A percentile compares a stretch with the other conserved stretches of the same genome.
These are phyloP conservation scores for Echeveria elegans DNA, from an alignment of 164 flowering plant genomes.

Conservation along the genomic window DNA sequence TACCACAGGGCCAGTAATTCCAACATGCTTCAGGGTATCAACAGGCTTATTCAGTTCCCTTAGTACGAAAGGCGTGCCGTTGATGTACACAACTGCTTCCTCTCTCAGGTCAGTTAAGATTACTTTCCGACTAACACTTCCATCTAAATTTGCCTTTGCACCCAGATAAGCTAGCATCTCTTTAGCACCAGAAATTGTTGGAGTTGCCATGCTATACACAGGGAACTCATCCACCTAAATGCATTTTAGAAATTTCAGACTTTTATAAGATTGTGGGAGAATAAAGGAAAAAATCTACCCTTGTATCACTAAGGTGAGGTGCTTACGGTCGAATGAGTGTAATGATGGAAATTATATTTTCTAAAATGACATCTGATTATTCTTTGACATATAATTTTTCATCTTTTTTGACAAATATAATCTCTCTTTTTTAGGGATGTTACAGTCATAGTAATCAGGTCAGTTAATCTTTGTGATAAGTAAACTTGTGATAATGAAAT, in stretches of 20 bases:
- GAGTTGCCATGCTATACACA: conserved; percentile 96
- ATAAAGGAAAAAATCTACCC: background rate
- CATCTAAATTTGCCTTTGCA: conserved; percentile 37
- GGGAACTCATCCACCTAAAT: conserved; percentile 80
- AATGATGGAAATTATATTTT: background rate
- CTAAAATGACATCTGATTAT: background rate
- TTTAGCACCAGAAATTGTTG: conserved; percentile 80
- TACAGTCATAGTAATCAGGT: background rate
- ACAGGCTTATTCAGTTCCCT: conserved; percentile 90
- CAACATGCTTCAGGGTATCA: conserved; percentile 91
- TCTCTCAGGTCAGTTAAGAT: conserved; percentile 80
- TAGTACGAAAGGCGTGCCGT: conserved; percentile 85
- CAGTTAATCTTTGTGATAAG: background rate
- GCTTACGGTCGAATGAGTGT: background rate
- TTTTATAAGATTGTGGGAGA: background rate
- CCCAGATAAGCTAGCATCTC: conserved; percentile 71
- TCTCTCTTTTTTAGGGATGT: background rate
- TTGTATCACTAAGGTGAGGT: background rate
- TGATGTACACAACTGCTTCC: conserved; percentile 92
- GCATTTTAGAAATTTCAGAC: background rate
- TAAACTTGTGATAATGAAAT: background rate
- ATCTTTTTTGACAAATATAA: background rate
- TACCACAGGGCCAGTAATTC: conserved; percentile 87
- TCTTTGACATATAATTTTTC: background rate
- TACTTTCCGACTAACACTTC: conserved; percentile 35